Base-by-base conservation (phyloP, 78 protist species). In the Diacronema lutheri region DNA sequence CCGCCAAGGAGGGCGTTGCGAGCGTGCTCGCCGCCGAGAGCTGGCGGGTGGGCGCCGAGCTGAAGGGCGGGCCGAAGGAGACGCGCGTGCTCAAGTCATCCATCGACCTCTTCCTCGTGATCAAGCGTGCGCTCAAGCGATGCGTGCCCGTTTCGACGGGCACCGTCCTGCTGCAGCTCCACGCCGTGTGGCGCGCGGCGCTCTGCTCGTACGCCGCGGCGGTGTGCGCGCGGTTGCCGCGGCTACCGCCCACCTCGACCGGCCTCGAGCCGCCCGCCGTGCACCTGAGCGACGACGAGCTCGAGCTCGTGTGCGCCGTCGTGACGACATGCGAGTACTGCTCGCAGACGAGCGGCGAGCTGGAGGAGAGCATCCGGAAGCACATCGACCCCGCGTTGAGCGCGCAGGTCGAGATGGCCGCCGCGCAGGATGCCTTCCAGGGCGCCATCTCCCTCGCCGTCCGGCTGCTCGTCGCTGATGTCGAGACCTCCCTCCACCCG, bases 261-360 rank as follows among this genome's bases (percentile, higher is more conserved):
- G 55, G 19, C 31, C 2, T 4, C 25, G 55, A 14, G 61, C 31
- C 46, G 77, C 31, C 61, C 23, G 61, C 46, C 23, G 77, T 71
- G 55, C 19, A 71, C 29, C 46, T 71, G 46, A 12, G 25, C 23
- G 55, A 71, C 29, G 25, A 71, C 23, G 46, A 29, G 72, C 56
- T 35, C 44, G 40, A 6, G 37, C 5, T 25, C 5, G 57, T 80
- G 57, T 80, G 84, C 72, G 35, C 57, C 13, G 72, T 29, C 40
- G 56, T 80, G 31, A 80, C 55, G 71, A 64, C 84, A 57, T 20
- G 35, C 74, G 55, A 80, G 57, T 80, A 80, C 21, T 80, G 84
- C 66, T 0, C 14, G 40, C 35, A 19, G 37, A 80, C 84, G 35
- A 44, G 31, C 31, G 68, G 68, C 20, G 74, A 78, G 68, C 83